Evolutionary conservation across 1,284 basidiomycete genomes (phyloP).

Genomic region (Leccinum variabile): DNA sequence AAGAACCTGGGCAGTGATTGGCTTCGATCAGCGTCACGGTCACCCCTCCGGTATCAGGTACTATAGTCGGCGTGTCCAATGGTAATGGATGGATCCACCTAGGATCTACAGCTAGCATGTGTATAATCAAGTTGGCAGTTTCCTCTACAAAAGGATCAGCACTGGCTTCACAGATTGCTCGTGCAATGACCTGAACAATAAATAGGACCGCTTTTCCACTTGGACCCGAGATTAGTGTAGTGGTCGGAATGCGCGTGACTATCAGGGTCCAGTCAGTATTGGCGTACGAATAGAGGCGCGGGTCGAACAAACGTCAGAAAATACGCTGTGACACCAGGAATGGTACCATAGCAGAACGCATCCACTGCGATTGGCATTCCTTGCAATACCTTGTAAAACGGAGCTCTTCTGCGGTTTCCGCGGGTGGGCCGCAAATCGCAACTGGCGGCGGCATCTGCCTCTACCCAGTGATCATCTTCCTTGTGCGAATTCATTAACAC

Average conservation of each 20-base stretch:
- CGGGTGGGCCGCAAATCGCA: constrained; percentile 48
- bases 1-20: constrained; percentile 96
- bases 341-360: constrained; percentile 91
- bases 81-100: constrained; percentile 88
- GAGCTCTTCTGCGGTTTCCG: constrained; percentile 72
- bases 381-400: constrained; percentile 94
- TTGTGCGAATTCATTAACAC: constrained; percentile 81
- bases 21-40: constrained; percentile 93
- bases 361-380: constrained; percentile 98
- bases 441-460: constrained; percentile 60
- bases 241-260: constrained; percentile 96
- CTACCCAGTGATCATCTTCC: constrained; percentile 83
- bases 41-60: constrained; percentile 87
- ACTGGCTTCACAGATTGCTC: background rate
- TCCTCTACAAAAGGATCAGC: constrained; percentile 38
- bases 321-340: constrained; percentile 86
- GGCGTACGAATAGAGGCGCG: background rate
- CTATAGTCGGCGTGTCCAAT: constrained; percentile 69
- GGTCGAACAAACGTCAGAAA: constrained; percentile 67
- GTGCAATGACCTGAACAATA: constrained; percentile 74
- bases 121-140: constrained; percentile 88
- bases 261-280: constrained; percentile 13
- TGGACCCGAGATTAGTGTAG: constrained; percentile 85
- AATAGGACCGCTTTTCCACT: constrained; percentile 89
- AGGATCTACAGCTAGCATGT: constrained; percentile 85